Percentiles rank a stretch among this genome's conserved stretches.
Evolutionary conservation across 2,329 filamentous ascomycete species (phyloP).

Genomic region (Botrytis cinerea): DNA sequence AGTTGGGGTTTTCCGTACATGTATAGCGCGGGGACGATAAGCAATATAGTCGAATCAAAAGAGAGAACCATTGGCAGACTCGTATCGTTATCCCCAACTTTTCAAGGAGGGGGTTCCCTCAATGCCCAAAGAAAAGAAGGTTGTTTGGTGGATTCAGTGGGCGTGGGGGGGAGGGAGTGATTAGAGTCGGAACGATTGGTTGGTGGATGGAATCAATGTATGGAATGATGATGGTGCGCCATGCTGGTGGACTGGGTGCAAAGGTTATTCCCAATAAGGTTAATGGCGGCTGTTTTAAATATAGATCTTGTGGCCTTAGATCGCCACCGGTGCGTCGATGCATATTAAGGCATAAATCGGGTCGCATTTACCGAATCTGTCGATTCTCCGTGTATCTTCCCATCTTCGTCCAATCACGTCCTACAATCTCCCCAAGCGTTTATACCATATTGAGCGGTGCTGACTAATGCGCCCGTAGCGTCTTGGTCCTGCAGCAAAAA

Average conservation of each 20-base stretch:
- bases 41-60: not conserved
- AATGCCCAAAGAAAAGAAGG: not conserved
- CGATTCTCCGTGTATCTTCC: no score
- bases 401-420: not conserved
- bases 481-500: not conserved
- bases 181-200: not conserved
- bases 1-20: not conserved
- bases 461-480: not conserved
- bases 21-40: not conserved
- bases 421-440: not conserved
- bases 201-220: not conserved
- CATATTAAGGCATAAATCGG: not conserved
- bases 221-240: not conserved
- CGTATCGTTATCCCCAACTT: not conserved
- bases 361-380: no score
- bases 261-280: not conserved
- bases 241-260: not conserved
- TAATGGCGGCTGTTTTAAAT: not conserved
- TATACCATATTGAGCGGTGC: not conserved
- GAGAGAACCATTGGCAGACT: not conserved
- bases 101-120: not conserved
- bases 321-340: no score
- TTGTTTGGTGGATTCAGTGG: not conserved
- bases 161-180: not conserved
- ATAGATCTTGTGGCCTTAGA: conserved; percentile 2